These are phyloP conservation scores for Phaeosphaeriaceae sp. DNA, from an alignment of 2,329 filamentous ascomycete genomes.

Conservation along the genomic window DNA sequence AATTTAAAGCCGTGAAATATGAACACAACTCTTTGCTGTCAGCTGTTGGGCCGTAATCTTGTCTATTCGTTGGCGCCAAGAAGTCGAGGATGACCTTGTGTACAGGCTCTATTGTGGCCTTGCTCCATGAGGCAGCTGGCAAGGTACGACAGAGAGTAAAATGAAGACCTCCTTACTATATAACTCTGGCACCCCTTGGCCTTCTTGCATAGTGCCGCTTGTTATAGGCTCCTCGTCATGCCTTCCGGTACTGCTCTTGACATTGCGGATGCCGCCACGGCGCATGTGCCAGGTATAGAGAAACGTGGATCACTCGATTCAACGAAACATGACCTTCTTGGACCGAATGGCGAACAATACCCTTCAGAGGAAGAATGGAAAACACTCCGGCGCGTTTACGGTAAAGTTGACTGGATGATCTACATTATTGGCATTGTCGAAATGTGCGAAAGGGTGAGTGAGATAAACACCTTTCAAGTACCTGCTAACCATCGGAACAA, in stretches of 20 bases:
- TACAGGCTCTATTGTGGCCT: conserved; percentile 4
- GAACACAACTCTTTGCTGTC: neutral
- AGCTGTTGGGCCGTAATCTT: neutral
- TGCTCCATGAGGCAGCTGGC: conserved; percentile 27
- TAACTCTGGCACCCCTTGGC: neutral
- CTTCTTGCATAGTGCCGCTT: neutral
- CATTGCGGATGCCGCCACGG: conserved; percentile 21
- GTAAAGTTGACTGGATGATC: conserved; percentile 38
- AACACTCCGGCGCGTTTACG: conserved; percentile 39
- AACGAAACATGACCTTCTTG: conserved; percentile 15
- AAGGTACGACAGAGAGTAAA: neutral
- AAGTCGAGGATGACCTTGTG: conserved; percentile 1
- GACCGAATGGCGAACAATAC: conserved; percentile 32
- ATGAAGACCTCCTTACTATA: neutral
- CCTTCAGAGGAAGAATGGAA: conserved; percentile 38
- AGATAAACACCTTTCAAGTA: too few relatives aligned
- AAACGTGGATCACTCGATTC: conserved; percentile 13
- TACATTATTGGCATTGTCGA: conserved; percentile 41
- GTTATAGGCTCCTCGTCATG: conserved; percentile 12
- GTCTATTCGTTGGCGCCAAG: conserved; percentile 17
- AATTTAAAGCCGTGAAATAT: neutral
- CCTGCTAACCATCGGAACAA: too few relatives aligned
- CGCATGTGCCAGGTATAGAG: conserved; percentile 15
- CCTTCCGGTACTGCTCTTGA: conserved; percentile 26
- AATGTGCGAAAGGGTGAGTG: conserved; percentile 28